Conservation (phyloP, 495 filamentous ascomycete genomes). For the Talaromyces wortmannii region DNA sequence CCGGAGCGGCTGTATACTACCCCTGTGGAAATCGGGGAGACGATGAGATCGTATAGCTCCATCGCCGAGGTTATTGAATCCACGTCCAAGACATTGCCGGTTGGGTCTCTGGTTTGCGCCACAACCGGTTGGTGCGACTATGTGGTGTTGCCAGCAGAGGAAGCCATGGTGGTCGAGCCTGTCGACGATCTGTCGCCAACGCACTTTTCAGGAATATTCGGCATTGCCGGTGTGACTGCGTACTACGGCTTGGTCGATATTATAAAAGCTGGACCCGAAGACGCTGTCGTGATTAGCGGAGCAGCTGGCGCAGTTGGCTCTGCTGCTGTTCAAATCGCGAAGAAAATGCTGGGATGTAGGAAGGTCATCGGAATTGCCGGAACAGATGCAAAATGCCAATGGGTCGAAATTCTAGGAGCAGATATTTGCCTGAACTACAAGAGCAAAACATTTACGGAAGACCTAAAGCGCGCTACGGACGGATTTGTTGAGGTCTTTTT, state of each 20-base stretch:
- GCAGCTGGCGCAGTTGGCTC: constrained; percentile 39
- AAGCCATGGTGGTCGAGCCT: constrained; percentile 19
- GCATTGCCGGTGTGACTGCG: constrained; percentile 42
- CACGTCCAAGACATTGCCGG: constrained; percentile 9
- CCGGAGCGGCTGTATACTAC: constrained; percentile 45
- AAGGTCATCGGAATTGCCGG: constrained; percentile 54
- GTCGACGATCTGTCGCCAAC: constrained; percentile 28
- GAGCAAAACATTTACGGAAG: constrained; percentile 42
- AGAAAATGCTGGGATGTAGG: constrained; percentile 46
- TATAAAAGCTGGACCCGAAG: constrained; percentile 20
- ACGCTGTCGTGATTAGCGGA: constrained; percentile 41
- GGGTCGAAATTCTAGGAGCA: constrained; percentile 56
- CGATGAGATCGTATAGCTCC: constrained; percentile 17
- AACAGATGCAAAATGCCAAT: constrained; percentile 56
- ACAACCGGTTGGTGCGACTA: constrained; percentile 45
- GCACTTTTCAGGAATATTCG: constrained; percentile 44
- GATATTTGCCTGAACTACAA: constrained; percentile 68
- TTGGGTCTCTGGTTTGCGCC: constrained; percentile 33
- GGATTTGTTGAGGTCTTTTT: constrained; percentile 56
- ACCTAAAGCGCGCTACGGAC: constrained; percentile 53
- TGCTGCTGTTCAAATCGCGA: constrained; percentile 46
- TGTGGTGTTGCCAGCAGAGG: constrained; percentile 27
- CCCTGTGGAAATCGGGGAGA: constrained; percentile 40
- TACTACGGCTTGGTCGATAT: constrained; percentile 43
- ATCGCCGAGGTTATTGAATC: constrained; percentile 41